Conservation (phyloP, 2,329 filamentous ascomycete species). For the Uncinocarpus reesii region DNA sequence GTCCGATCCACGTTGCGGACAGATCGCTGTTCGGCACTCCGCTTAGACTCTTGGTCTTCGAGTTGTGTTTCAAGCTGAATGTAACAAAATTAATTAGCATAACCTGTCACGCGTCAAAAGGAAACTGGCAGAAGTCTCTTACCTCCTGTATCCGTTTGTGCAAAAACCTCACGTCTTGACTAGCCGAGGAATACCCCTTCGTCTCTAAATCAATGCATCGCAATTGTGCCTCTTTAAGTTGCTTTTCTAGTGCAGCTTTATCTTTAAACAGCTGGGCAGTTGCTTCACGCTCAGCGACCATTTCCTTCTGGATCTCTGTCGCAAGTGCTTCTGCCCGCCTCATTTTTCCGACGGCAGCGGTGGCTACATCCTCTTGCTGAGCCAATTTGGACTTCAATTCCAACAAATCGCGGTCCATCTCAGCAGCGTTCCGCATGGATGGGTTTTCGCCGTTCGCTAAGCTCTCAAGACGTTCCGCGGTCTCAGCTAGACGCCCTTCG, state of each 20-base stretch:
- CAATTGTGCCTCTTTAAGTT: slow-evolving; percentile 79
- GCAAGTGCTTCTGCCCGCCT: slow-evolving; percentile 78
- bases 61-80: slow-evolving; percentile 73
- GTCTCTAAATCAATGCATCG: slow-evolving; percentile 88
- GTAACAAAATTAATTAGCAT: not conserved
- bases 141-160: slow-evolving; percentile 94
- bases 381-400: slow-evolving; percentile 81
- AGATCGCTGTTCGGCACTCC: slow-evolving; percentile 71
- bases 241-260: slow-evolving; percentile 81
- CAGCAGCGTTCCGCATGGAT: slow-evolving; percentile 78
- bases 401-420: slow-evolving; percentile 76
- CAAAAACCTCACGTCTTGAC: slow-evolving; percentile 89
- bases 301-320: slow-evolving; percentile 86
- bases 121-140: slow-evolving; percentile 28
- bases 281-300: slow-evolving; percentile 71
- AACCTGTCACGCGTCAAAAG: not conserved
- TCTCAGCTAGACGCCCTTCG: slow-evolving; percentile 74
- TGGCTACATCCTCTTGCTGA: slow-evolving; percentile 85
- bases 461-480: slow-evolving; percentile 78
- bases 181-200: slow-evolving; percentile 88
- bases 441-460: slow-evolving; percentile 76
- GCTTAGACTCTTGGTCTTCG: slow-evolving; percentile 69
- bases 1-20: slow-evolving; percentile 87
- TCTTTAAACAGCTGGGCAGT: slow-evolving; percentile 76
- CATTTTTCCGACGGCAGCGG: slow-evolving; percentile 95